Base-by-base conservation (phyloP, 1,284 basidiomycete genomes). In the Marasmius oreades region DNA sequence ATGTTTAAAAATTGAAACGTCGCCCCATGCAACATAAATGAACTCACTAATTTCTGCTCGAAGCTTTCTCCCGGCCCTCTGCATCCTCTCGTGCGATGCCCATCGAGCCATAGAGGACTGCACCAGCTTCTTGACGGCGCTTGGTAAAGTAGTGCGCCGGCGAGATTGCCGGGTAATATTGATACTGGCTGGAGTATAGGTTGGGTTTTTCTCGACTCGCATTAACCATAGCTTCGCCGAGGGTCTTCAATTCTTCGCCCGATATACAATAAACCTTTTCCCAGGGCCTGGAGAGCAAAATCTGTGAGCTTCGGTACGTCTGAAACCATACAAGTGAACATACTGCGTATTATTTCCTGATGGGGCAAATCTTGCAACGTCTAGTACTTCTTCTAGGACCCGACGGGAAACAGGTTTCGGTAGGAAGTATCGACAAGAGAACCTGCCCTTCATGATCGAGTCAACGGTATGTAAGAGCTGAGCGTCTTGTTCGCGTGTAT, bases 311-410 rank as follows among this genome's bases (percentile, higher is more conserved):
- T 22, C 28, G 26, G 12, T 14, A 28, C 2, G 18, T 6, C 18
- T 2, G 3, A 5, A 23, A 2, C 28, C 4, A 36, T 7, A 24
- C 46, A 5, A 18, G 22, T 14, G 18, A 3, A 59, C 61, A 5
- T 33, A 64, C 62, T 63, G 63, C 59, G 61, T 61, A 28, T 61
- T 64, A 39, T 60, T 61, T 4, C 62, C 57, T 12, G 62, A 64
- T 1, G 63, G 63, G 6, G 61, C 12, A 26, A 47, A 59, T 7
- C 63, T 61, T n/a, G 63, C 62, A 12, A 53, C 61, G 44, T 61
- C 60, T 18, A 64, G 58, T 23, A 63, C 62, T 36, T 57, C 60
- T 23, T 63, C 59, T 28, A 63, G 48, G 2, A 36, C 56, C 23
- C 51, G 34, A 36, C 59, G 58, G 12, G 56, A 42, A 10, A 64